Evolutionary conservation across 768 basidiomycete species (phyloP), one percentile per base, ranked within the genome.

Genomic region (Agrocybe chaxingu): DNA sequence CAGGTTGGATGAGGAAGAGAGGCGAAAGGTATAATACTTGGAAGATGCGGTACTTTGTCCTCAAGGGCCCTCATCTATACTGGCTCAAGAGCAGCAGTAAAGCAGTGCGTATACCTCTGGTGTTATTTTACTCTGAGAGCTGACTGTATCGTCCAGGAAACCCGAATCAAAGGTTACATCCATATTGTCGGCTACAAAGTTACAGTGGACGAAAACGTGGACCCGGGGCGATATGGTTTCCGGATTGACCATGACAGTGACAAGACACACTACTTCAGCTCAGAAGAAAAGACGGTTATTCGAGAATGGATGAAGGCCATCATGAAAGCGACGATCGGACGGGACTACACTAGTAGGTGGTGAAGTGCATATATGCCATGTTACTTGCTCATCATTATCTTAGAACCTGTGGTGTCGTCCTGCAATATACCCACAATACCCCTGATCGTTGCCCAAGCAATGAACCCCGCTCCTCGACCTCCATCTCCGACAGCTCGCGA

Each of bases 251-350:
- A 98, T 58, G 91, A 93, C 40, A 57, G 78, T 6, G 89, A 92
- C 65, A 91, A 88, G 70, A 76, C 88, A 1, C 93, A 98, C 66
- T 92, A 69, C 62, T 99, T 99, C 70, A 92, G 90, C 55, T 92
- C 92, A 0, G 89, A 93, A 18, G 94, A 98, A 62, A 91, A 92
- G 67, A 61, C 71, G 0, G 70, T 82, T 34, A 79, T 97, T 42
- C 83, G 97, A n/a, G 92, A 92, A 57, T 98, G 97, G 96, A 98
- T 98, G 97, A 99, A 98, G 72, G 92, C 95, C 7, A 82, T 99
- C 57, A 98, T 98, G 92, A 99, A 98, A 66, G 92, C 96, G 2
- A 98, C 96, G 9, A 99, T 99, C 58, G 87, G 82, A 7, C 76
- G 97, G 49, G 97, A 98, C 65, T 98, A 95, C 63, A 80, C 87